These are phyloP conservation scores for Houttuynia cordata DNA, from an alignment of 164 flowering plant species.

Conservation along the genomic window DNA sequence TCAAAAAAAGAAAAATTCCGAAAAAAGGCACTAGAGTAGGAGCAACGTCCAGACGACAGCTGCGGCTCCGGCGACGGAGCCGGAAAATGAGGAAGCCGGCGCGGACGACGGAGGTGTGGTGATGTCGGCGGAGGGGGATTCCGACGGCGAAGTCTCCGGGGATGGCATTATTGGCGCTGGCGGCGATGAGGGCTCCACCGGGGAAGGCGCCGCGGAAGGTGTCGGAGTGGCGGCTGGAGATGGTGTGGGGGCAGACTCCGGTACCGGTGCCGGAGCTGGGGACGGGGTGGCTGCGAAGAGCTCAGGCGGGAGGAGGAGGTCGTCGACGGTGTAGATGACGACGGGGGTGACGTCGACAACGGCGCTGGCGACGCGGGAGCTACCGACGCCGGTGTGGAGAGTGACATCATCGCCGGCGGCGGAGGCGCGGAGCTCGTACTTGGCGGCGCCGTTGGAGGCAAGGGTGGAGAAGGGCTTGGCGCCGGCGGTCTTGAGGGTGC, in stretches of 20 bases:
- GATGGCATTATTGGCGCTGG: slow-evolving; percentile 9
- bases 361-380: slow-evolving; percentile 54
- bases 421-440: slow-evolving; percentile 34
- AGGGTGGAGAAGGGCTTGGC: slow-evolving; percentile 41
- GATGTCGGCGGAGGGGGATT: slow-evolving; percentile 8
- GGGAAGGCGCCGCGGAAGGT: slow-evolving; percentile 37
- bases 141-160: slow-evolving; percentile 24
- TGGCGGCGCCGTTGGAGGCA: slow-evolving; percentile 66
- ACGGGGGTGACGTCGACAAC: slow-evolving; percentile 64
- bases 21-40: slow-evolving; percentile 2
- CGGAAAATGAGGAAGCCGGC: neutral
- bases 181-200: slow-evolving; percentile 12
- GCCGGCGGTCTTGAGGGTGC: slow-evolving; percentile 46
- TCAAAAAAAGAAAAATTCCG: too few species aligned
- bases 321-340: slow-evolving; percentile 58
- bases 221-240: slow-evolving; percentile 34
- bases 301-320: slow-evolving; percentile 59
- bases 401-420: slow-evolving; percentile 66
- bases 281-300: slow-evolving; percentile 58
- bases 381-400: slow-evolving; percentile 57
- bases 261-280: slow-evolving; percentile 44
- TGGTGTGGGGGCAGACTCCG: slow-evolving; percentile 37
- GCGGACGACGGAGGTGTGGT: neutral
- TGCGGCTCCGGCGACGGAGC: slow-evolving; percentile 3
- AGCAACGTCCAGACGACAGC: slow-evolving; percentile 18